Base-by-base conservation (phyloP, 148 eudicot species). In the Drosera capensis region DNA sequence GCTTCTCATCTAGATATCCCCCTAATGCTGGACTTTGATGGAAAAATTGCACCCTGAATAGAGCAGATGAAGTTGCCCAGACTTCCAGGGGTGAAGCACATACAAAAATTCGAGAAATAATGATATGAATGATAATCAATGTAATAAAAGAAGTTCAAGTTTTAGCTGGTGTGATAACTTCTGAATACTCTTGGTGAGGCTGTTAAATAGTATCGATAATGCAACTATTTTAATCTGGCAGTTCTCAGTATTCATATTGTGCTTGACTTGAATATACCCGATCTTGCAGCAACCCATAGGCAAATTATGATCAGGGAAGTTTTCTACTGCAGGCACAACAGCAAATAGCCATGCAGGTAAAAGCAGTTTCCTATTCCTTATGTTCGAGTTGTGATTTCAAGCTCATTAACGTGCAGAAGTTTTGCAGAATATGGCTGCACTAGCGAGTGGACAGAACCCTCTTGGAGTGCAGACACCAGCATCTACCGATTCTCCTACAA, bases 311-410 rank as follows among this genome's bases (percentile, higher is more conserved):
- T 60, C 96, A 83, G 63, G 86, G 77, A 20, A 60, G 47, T 54
- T 70, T 80, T 23, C 69, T 88, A 59, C 74, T 78, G 22, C 96
- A 82, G 52, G 96, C 96, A 9, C 86, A 72, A 43, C 85, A 87
- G 42, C 94, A 87, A 57, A 72, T 79, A 51, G 85, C 84, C 38
- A 70, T 83, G 68, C 96, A 88, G 86, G 94, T 88, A 43, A 41
- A 39, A 39, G 31, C 23, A 25, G 20, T 40, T 13, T 4, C 30
- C 14, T 43, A 20, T 41, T 26, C 20, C 43, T 20, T 34, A 24
- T 8, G 0, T 14, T 49, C 22, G 8, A 15, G 23, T 42, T 23
- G 5, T 1, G 25, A 29, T 20, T 17, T 14, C 18, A 6, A 18
- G 48, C 34, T 24, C 23, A 17, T 47, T 23, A 15, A 39, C 43